These are phyloP conservation scores for Phylloporus scabripes DNA, from an alignment of 768 basidiomycete species.

Conservation along the genomic window DNA sequence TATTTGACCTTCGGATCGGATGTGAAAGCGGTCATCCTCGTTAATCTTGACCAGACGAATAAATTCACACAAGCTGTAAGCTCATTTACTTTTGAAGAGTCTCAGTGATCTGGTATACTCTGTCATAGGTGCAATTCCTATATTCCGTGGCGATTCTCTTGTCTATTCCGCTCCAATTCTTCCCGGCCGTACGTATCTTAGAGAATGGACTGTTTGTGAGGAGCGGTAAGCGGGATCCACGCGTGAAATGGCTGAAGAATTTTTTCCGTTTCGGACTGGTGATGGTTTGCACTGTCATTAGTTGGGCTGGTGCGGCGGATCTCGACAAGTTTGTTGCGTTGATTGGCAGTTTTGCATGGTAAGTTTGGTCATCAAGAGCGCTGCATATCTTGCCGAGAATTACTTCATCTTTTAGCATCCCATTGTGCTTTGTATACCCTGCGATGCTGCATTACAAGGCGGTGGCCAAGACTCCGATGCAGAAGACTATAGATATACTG, in stretches of 20 bases:
- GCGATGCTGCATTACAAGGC: constrained; percentile 89
- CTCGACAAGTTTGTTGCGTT: constrained; percentile 95
- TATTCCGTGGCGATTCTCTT: constrained; percentile 92
- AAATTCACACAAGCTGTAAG: constrained; percentile 84
- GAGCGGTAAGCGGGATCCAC: constrained; percentile 74
- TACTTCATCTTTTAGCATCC: constrained; percentile 52
- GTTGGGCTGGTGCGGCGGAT: constrained; percentile 79
- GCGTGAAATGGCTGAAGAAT: constrained; percentile 97
- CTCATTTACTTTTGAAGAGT: constrained; percentile 21
- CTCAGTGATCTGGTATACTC: not conserved
- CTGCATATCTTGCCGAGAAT: constrained; percentile 5
- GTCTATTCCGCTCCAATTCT: constrained; percentile 90
- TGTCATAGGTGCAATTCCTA: constrained; percentile 64
- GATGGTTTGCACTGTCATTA: constrained; percentile 74
- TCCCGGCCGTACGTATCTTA: constrained; percentile 96
- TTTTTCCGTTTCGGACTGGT: constrained; percentile 73
- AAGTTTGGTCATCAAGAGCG: constrained; percentile 21
- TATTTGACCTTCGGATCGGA: constrained; percentile 85
- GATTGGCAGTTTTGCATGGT: constrained; percentile 94
- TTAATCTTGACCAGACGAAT: constrained; percentile 81
- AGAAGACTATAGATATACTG: constrained; percentile 63
- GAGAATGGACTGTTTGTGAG: constrained; percentile 90
- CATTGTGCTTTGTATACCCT: constrained; percentile 91
- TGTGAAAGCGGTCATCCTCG: constrained; percentile 89
- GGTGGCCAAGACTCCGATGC: constrained; percentile 63